These are phyloP conservation scores for Nicotiana sylvestris DNA, from an alignment of 257 asterid genomes.

Conservation along the genomic window DNA sequence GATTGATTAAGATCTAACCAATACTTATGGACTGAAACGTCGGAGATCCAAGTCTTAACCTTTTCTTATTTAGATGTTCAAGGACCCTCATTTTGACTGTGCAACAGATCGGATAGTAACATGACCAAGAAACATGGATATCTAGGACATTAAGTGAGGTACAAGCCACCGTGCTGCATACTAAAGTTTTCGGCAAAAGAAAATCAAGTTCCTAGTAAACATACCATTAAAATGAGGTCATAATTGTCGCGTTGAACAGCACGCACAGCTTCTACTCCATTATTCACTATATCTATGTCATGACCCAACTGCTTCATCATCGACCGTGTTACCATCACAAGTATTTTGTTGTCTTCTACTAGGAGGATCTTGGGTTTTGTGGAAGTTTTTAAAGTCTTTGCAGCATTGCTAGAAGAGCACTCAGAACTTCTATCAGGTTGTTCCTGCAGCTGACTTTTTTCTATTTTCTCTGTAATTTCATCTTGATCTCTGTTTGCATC, in stretches of 20 bases:
- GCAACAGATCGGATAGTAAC: neutral
- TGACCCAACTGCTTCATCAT: conserved; percentile 90
- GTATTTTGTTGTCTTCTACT: conserved; percentile 80
- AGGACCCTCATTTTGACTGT: neutral
- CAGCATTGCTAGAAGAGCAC: conserved; percentile 44
- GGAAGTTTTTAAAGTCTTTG: conserved; percentile 24
- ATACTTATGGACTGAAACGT: neutral
- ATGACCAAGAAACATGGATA: neutral
- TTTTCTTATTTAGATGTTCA: neutral
- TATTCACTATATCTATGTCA: conserved; percentile 48
- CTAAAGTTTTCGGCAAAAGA: neutral
- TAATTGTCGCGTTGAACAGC: conserved; percentile 52
- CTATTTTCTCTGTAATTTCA: conserved; percentile 29
- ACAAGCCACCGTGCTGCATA: neutral
- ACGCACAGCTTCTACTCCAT: conserved; percentile 76
- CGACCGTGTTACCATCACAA: conserved; percentile 72
- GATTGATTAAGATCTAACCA: neutral
- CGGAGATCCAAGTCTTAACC: neutral
- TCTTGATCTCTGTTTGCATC: conserved; percentile 10
- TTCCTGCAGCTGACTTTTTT: conserved; percentile 19
- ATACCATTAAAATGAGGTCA: conserved; percentile 75
- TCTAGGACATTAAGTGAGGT: neutral
- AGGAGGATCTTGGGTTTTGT: conserved; percentile 69
- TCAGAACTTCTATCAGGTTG: conserved; percentile 26
- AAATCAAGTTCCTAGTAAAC: conserved; percentile 2